Conservation (phyloP, 495 filamentous ascomycete genomes). For the Cercophora newfieldiana region DNA sequence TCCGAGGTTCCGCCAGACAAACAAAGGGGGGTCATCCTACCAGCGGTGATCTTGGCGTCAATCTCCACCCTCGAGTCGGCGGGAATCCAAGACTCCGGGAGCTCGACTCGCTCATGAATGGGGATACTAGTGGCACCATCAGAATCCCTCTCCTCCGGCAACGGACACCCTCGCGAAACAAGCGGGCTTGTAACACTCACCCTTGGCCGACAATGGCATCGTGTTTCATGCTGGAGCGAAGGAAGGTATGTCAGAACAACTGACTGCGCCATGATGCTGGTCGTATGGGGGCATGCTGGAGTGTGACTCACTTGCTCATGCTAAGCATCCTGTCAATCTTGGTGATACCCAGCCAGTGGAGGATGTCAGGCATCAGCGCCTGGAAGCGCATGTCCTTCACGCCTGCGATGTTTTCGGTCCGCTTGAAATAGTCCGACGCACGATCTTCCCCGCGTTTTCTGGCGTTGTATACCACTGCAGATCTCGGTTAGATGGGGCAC, state of each 20-base stretch:
- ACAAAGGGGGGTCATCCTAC: conserved; percentile 55
- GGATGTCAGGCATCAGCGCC: conserved; percentile 97
- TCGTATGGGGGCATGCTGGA: not conserved
- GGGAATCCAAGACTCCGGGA: conserved; percentile 92
- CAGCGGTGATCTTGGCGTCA: conserved; percentile 96
- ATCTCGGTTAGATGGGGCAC: conserved; percentile 35
- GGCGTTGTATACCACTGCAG: conserved; percentile 86
- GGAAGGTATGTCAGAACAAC: conserved; percentile 24
- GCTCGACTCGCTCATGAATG: conserved; percentile 88
- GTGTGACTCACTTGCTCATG: conserved; percentile 82
- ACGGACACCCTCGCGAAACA: conserved; percentile 15
- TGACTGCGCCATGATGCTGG: conserved; percentile 7
- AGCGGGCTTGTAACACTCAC: conserved; percentile 39
- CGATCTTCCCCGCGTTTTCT: conserved; percentile 81
- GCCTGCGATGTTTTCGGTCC: conserved; percentile 95
- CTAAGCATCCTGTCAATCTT: conserved; percentile 99
- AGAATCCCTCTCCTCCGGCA: conserved; percentile 7
- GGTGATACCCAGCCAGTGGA: conserved; percentile 97
- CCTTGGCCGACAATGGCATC: conserved; percentile 96
- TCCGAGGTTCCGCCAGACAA: conserved; percentile 6
- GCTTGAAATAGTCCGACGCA: conserved; percentile 95
- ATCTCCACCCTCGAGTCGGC: conserved; percentile 96
- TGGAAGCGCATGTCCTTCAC: conserved; percentile 99
- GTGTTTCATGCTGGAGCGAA: conserved; percentile 79
- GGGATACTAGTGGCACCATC: conserved; percentile 61